Evolutionary conservation across 176 grass and related monocot species (phyloP), one percentile per base, ranked within the genome.

Genomic region (Secale cereale): DNA sequence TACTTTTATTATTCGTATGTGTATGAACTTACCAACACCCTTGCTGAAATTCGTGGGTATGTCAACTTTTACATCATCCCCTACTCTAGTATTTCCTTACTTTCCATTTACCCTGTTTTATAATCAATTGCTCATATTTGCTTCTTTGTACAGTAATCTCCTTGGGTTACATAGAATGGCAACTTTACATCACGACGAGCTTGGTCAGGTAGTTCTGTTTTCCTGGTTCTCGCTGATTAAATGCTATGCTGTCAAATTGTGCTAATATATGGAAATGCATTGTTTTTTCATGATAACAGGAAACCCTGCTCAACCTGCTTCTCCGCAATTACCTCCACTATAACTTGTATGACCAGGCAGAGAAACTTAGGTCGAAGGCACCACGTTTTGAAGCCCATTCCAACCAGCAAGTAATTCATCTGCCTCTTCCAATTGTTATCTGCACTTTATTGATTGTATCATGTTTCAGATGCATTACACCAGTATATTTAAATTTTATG

Each of bases 321-420:
- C 96, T 98, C 33, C 93, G 91, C 88, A 98, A 98, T 90, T 98
- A 98, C 45, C 96, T 98, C 61, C 91, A 98, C 73, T 98, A 95
- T 45, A 98, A 95, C 81, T 92, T 98, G 76, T 98, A 92, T 76
- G 91, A 98, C 56, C 93, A 95, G 39, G 93, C 97, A 23, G 97
- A 98, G 76, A 98, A 98, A 76, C 89, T 95, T 75, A 90, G 97
- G 80, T 98, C 93, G 36, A 95, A 98, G 85, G 97, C 93, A 65
- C 97, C 93, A 78, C 91, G 91, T 66, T 98, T 95, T 94, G 93
- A 95, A 72, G 97, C 93, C 6, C 97, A 98, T 86, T 98, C 96
- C 37, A 95, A 95, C 50, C 97, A 98, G 41, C 86, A 98, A 80
- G 97, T 92, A 87, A 86, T 84, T 76, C 8, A 54, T 54, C 73